These are phyloP conservation scores for Gynandropsis gynandra DNA, from an alignment of 345 rosid species.

Conservation along the genomic window DNA sequence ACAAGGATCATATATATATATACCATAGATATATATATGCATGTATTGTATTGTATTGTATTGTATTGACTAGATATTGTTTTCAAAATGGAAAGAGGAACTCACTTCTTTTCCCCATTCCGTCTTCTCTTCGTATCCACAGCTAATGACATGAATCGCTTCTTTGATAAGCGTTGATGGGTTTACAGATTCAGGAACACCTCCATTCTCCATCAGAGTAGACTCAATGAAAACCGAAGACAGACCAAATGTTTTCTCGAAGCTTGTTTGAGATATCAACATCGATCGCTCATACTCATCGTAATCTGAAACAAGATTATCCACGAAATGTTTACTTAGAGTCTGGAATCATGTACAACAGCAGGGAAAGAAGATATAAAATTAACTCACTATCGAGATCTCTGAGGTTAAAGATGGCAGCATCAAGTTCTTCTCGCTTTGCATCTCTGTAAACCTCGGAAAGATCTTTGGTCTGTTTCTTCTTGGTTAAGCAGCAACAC, in stretches of 20 bases:
- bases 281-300: slow-evolving; percentile 90
- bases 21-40: no score
- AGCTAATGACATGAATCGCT: slow-evolving; percentile 96
- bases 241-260: slow-evolving; percentile 92
- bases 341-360: not conserved
- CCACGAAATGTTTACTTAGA: not conserved
- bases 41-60: no score
- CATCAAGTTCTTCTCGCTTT: slow-evolving; percentile 80
- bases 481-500: slow-evolving; percentile 64
- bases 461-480: slow-evolving; percentile 59
- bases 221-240: slow-evolving; percentile 96
- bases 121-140: slow-evolving; percentile 92
- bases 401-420: slow-evolving; percentile 85
- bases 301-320: slow-evolving; percentile 47
- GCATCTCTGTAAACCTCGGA: slow-evolving; percentile 73
- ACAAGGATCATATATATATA: slow-evolving; percentile 13
- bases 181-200: slow-evolving; percentile 81
- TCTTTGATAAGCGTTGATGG: slow-evolving; percentile 79
- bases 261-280: slow-evolving; percentile 86
- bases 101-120: slow-evolving; percentile 98
- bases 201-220: slow-evolving; percentile 84
- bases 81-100: not conserved
- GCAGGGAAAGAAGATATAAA: no score
- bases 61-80: not conserved
- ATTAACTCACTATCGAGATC: slow-evolving; percentile 68